Percentiles rank a stretch among this genome's conserved stretches.
These are phyloP conservation scores for Lactarius quietus DNA, from an alignment of 768 basidiomycete species.

Conservation along the genomic window DNA sequence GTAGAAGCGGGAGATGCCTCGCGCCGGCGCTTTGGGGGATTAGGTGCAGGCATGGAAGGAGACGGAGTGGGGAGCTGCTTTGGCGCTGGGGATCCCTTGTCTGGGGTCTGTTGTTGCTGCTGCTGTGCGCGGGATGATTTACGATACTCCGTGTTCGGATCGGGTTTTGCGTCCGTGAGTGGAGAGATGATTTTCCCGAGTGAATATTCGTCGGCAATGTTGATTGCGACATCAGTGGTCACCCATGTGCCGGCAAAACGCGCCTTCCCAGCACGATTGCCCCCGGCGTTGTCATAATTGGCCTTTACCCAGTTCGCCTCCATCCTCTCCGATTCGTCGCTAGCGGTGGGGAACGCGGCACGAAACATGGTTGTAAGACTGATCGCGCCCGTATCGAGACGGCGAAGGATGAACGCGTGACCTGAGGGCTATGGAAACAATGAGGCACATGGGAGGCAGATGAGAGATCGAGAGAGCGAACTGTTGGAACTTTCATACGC, in stretches of 20 bases:
- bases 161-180: conserved; percentile 70
- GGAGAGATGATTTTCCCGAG: conserved; percentile 58
- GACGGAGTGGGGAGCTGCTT: conserved; percentile 35
- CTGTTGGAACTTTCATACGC: conserved; percentile 85
- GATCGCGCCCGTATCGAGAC: conserved; percentile 90
- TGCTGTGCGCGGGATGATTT: conserved; percentile 51
- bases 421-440: conserved; percentile 51
- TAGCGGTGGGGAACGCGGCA: conserved; percentile 83
- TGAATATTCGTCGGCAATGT: conserved; percentile 64
- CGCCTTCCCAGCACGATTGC: conserved; percentile 58
- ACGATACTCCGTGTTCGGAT: conserved; percentile 74
- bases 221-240: conserved; percentile 56
- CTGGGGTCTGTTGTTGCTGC: conserved; percentile 32
- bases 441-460: conserved; percentile 26
- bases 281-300: conserved; percentile 67
- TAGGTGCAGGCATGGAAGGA: conserved; percentile 35
- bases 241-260: conserved; percentile 93
- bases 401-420: conserved; percentile 91
- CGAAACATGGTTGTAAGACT: conserved; percentile 96
- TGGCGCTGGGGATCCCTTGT: conserved; percentile 22
- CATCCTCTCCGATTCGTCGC: conserved; percentile 68
- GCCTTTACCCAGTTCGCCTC: conserved; percentile 85
- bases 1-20: conserved; percentile 66
- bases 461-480: conserved; percentile 14
- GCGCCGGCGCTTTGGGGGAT: conserved; percentile 38